Base-by-base conservation (phyloP, 148 eudicot species). In the Heliamphora exappendiculata region DNA sequence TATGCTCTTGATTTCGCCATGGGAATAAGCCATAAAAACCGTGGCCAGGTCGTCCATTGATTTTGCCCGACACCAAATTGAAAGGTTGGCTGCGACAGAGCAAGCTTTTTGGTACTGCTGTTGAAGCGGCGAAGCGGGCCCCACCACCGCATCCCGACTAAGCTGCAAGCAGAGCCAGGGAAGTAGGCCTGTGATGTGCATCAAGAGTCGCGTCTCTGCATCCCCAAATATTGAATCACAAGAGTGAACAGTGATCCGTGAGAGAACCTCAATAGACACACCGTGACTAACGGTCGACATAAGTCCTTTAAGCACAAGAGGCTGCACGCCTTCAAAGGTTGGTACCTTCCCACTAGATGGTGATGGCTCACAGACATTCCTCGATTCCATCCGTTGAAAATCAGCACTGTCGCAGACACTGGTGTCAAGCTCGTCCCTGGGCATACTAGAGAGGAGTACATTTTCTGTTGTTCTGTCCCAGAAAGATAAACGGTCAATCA, bases 161-260 rank as follows among this genome's bases (percentile, higher is more conserved):
- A 94, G 93, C 75, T 95, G 96, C 76, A 95, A 86, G 80, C 97
- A 92, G 39, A 95, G 94, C 98, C 97, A 95, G 26, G 98, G 98
- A 55, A 95, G 92, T 65, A 95, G 82, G 54, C 98, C 98, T 0
- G 91, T 95, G 63, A 95, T 91, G 77, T 95, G 96, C 98, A 95
- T 95, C 80, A 95, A 77, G 42, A 95, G 92, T 68, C 98, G 84
- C 4, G 98, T 92, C 81, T 91, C 98, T 58, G 94, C 82, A 59
- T 89, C 96, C 39, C 98, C 98, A 53, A 95, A 92, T 51, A 95
- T 92, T 55, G 98, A 95, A 81, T 92, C 97, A 73, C 97, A 95
- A 11, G 97, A 87, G 24, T 92, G 96, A 24, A 95, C 87, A 1
- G 98, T 95, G 76, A 91, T 92, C 60, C 89, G 89, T 39, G 99